phyloP scores from a whole-genome alignment of 768 basidiomycete species.

The Leccinum obscurum region DNA sequence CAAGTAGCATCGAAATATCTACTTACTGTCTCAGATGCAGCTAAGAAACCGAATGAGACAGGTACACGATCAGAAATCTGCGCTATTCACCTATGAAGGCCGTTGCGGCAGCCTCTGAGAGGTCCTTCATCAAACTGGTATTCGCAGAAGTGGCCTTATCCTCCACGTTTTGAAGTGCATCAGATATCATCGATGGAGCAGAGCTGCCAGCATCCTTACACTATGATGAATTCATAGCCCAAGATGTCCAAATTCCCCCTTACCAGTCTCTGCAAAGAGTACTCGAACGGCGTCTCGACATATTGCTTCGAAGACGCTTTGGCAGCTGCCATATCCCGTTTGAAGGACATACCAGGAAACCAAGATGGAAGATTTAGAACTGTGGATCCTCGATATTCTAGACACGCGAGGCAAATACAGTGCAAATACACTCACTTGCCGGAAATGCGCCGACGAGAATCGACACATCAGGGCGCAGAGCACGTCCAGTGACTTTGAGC shows the following conservation, averaged over 20 bases:
- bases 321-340: slow-evolving; percentile 19
- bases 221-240: background rate
- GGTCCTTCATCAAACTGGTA: slow-evolving; percentile 8
- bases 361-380: slow-evolving; percentile 25
- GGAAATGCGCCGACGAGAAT: slow-evolving; percentile 21
- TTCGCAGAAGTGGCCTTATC: slow-evolving; percentile 8
- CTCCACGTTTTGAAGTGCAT: slow-evolving; percentile 15
- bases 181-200: slow-evolving; percentile 20
- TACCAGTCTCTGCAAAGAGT: slow-evolving; percentile 21
- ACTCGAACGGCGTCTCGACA: slow-evolving; percentile 15
- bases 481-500: slow-evolving; percentile 7
- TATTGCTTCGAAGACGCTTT: slow-evolving; percentile 18
- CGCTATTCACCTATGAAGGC: slow-evolving; percentile 17
- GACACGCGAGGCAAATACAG: background rate
- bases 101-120: slow-evolving; percentile 26
- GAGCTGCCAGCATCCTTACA: slow-evolving; percentile 10
- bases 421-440: slow-evolving; percentile 8
- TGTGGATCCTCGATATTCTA: background rate
- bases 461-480: slow-evolving; percentile 20
- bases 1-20: background rate
- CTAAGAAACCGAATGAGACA: slow-evolving; percentile 11
- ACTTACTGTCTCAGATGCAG: slow-evolving; percentile 24
- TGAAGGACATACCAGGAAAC: slow-evolving; percentile 27
- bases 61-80: background rate
- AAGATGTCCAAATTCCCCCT: background rate